Percentiles rank a stretch among this genome's conserved stretches.
These are phyloP conservation scores for Moniliella sp. DNA, from an alignment of 1,284 basidiomycete species.

Conservation along the genomic window DNA sequence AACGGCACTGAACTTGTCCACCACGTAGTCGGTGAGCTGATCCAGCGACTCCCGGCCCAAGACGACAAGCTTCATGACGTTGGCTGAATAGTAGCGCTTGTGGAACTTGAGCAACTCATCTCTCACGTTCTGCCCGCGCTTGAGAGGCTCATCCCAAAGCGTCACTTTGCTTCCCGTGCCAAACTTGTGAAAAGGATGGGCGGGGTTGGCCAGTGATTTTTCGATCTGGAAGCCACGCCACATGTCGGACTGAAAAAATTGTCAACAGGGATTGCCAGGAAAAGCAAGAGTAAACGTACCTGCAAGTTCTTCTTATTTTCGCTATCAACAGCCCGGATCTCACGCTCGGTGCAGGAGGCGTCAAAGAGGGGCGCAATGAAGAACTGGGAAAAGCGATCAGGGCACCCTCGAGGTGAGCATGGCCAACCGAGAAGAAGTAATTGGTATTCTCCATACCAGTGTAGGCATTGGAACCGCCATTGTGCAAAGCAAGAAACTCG, in stretches of 20 bases:
- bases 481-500: slow-evolving; percentile 69
- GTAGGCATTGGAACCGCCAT: slow-evolving; percentile 77
- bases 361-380: slow-evolving; percentile 81
- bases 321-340: slow-evolving; percentile 88
- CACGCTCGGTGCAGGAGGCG: slow-evolving; percentile 70
- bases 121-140: slow-evolving; percentile 59
- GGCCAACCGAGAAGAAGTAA: slow-evolving; percentile 75
- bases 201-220: slow-evolving; percentile 54
- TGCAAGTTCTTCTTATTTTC: slow-evolving; percentile 96
- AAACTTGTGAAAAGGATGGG: slow-evolving; percentile 80
- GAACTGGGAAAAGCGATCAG: slow-evolving; percentile 80
- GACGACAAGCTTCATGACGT: slow-evolving; percentile 74
- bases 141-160: slow-evolving; percentile 45
- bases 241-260: slow-evolving; percentile 68
- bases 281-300: too few species aligned
- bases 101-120: slow-evolving; percentile 87
- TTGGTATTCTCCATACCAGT: slow-evolving; percentile 83
- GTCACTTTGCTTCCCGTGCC: slow-evolving; percentile 73
- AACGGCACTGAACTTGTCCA: slow-evolving; percentile 55
- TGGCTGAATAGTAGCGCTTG: slow-evolving; percentile 72
- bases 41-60: slow-evolving; percentile 72
- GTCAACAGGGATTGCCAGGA: too few species aligned
- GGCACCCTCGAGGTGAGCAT: slow-evolving; percentile 59
- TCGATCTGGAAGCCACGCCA: slow-evolving; percentile 95
- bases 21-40: slow-evolving; percentile 51